Conservation (phyloP, 768 basidiomycete species). For the Paxillus rubicundulus region DNA sequence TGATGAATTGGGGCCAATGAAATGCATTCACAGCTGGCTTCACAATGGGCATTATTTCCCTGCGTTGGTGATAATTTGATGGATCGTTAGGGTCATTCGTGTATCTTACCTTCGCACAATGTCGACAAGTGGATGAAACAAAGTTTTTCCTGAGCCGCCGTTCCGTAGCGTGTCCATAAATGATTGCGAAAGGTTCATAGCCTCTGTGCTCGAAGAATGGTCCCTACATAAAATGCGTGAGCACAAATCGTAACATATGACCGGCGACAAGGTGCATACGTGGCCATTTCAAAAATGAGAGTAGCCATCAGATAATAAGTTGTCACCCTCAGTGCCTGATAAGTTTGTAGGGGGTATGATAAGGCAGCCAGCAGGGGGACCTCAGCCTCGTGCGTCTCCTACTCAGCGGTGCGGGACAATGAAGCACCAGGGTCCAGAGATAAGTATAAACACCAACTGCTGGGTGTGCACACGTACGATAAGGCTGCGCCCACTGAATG, state of each 20-base stretch:
- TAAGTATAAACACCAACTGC: background rate
- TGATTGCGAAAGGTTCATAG: conserved; percentile 15
- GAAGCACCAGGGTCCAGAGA: no score
- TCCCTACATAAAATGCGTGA: conserved; percentile 16
- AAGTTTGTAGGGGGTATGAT: conserved; percentile 22
- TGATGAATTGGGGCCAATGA: conserved; percentile 28
- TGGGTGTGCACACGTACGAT: conserved; percentile 11
- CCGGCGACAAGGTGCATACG: conserved; percentile 11
- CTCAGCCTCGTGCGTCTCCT: conserved; percentile 28
- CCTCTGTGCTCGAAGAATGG: conserved; percentile 21
- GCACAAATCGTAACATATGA: background rate
- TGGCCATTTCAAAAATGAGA: conserved; percentile 30
- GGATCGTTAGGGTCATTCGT: background rate
- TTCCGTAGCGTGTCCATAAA: conserved; percentile 24
- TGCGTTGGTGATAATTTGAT: conserved; percentile 1
- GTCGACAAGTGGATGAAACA: conserved; percentile 22
- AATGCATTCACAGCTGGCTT: conserved; percentile 23
- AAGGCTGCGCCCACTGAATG: conserved; percentile 22
- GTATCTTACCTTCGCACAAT: conserved; percentile 23
- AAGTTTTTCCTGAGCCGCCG: conserved; percentile 11
- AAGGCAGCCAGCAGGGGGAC: conserved; percentile 25
- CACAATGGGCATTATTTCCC: conserved; percentile 23
- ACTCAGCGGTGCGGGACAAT: no score
- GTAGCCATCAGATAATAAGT: conserved; percentile 27
- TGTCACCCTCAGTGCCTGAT: conserved; percentile 21